Evolutionary conservation across 495 filamentous ascomycete genomes (phyloP), one percentile per base, ranked within the genome.

Genomic region (Oleoguttula mirabilis): DNA sequence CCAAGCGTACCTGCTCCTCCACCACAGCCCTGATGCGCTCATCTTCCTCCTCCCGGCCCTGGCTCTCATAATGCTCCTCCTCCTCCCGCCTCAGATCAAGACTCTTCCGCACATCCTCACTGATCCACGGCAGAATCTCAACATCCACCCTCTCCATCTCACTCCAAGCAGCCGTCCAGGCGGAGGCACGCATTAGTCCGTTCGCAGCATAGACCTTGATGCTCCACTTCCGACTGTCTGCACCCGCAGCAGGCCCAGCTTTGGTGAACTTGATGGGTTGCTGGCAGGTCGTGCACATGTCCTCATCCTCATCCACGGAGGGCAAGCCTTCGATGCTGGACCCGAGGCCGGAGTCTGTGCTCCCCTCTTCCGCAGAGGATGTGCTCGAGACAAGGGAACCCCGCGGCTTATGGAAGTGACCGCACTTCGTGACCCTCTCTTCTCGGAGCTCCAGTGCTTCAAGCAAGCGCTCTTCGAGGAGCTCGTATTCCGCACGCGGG

Each of bases 111-210:
- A 30, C n/a, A 3, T 35, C 45, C 1, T 52, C 49, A 25, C 16
- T 20, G 32, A 52, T 39, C 38, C 40, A 48, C 1, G 49, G 49
- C 40, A 47, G 22, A 47, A 98, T 75, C 56, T 98, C 90, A 0
- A 92, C 82, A 61, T 98, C 90, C 6, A 96, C 84, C 22, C 88
- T 73, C 61, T 98, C 90, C 90, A 98, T 98, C 57, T 95, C 88
- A 41, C 72, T 79, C 90, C 90, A 98, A 23, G 82, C 87, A 12
- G 86, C 84, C 21, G 77, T 77, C 90, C 90, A 98, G 0, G 90
- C 88, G 2, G 84, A 86, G 10, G 85, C 77, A 31, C 77, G 72
- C 84, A 98, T 88, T 39, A 96, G 64, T 0, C 90, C 90, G 60
- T 96, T 98, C 2, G 84, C 82, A 1, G 90, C 90, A 47, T 85